Base-by-base conservation (phyloP, 129 eudicot genomes). In the Heracleum sosnowskyi region DNA sequence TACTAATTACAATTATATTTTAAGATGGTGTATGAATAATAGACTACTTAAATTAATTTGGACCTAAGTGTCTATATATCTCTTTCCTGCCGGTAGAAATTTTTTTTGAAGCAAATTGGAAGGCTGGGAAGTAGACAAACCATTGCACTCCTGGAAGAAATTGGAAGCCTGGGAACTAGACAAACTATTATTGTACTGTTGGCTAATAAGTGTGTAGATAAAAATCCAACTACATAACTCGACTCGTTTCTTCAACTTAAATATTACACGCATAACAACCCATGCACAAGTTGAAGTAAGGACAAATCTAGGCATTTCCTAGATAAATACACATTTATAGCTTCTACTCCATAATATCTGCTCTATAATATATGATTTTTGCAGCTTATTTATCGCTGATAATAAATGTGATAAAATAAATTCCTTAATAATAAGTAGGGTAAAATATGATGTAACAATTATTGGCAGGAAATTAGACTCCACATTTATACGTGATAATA, bases 301-400 rank as follows among this genome's bases (percentile, higher is more conserved):
- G 62, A 84, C 87, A 84, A 84, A 77, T 77, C 53, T 60, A 16
- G 64, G 87, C 76, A 84, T 84, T 41, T 78, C 20, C 36, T 34
- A 35, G 13, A 24, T 60, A 55, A 16, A 11, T 41, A 72, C 22
- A 45, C 15, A 45, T 2, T 37, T 37, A 2, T 37, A 37, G 41
- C 7, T 37, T 37, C 41, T 37, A 0, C 4, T 37, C 0, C 46
- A 35, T 35, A 7, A 36, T 5, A 44, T 11, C n/a, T n/a, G 40
- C 40, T 37, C 40, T 37, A 0, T 37, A 37, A 3, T 7, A 41
- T 41, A 40, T 41, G 45, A 41, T 41, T 41, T 2, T 41, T 45
- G 5, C 5, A 45, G 17, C 49, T 15, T 11, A 45, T 2, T 45
- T 45, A 45, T 0, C 34, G 7, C 18, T 8, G 0, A 34, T 70